phyloP scores from a whole-genome alignment of 2,329 filamentous ascomycete genomes.

The Akanthomyces lecanii region DNA sequence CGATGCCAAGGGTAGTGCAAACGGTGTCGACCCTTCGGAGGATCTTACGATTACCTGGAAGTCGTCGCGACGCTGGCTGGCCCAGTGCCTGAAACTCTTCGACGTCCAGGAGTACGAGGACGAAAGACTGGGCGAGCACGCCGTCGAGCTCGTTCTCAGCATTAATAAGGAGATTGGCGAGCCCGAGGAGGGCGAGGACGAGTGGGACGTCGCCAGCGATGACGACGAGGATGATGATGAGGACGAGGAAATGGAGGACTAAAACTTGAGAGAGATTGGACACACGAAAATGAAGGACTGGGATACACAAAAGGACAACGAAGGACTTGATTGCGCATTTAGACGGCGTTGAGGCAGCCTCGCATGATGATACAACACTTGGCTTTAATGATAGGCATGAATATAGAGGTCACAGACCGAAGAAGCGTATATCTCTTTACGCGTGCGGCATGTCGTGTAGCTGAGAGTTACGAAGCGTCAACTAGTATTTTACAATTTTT shows the following conservation, averaged over 20 bases:
- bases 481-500: conserved; percentile 12
- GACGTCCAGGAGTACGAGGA: conserved; percentile 78
- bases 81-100: conserved; percentile 77
- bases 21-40: conserved; percentile 35
- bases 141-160: conserved; percentile 62
- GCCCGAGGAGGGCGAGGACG: conserved; percentile 51
- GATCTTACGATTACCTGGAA: conserved; percentile 61
- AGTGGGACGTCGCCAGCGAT: conserved; percentile 48
- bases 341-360: conserved; percentile 23
- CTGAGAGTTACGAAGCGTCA: neutral
- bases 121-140: conserved; percentile 70
- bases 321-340: conserved; percentile 18
- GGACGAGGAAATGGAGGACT: conserved; percentile 54
- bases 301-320: conserved; percentile 21
- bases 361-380: conserved; percentile 2
- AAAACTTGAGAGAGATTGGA: conserved; percentile 39
- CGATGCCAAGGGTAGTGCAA: conserved; percentile 31
- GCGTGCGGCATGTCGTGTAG: neutral
- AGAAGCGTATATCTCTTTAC: neutral
- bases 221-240: conserved; percentile 40
- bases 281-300: conserved; percentile 24
- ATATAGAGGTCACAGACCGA: conserved; percentile 4
- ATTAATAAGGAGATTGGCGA: conserved; percentile 64
- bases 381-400: conserved; percentile 13
- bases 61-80: conserved; percentile 77